Evolutionary conservation across 306 rosid genomes (phyloP), one percentile per base, ranked within the genome.

Genomic region (Hippophae rhamnoides): DNA sequence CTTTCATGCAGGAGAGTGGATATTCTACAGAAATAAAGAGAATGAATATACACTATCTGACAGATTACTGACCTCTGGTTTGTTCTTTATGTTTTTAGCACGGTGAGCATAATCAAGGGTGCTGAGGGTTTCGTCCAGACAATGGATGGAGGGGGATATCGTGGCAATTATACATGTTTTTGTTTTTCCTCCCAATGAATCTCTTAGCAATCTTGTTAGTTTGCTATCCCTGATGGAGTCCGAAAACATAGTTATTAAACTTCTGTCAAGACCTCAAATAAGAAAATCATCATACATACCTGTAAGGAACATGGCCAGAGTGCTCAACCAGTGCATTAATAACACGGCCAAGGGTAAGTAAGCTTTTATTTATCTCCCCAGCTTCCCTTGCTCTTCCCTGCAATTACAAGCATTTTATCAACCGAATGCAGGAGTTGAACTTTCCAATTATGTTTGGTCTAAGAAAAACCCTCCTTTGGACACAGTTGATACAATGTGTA

Each of bases 341-440:
- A 67, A 81, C 89, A 58, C 99, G 95, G 50, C 99, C 99, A 69
- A 93, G 99, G 43, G 99, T 93, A 47, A 93, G 95, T 62, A 93
- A 80, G 76, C 99, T 92, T 76, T 92, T 92, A 67, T 92, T 92
- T 64, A 92, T 92, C 88, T 92, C 99, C 62, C 99, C 99, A 43
- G 99, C 99, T 80, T 93, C 99, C 80, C 99, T 89, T 60, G 99
- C 99, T 82, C 99, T 81, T 47, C 99, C 90, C 99, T 93, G 95
- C 76, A 82, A 80, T 65, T 72, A 46, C 41, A 53, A 65, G 41
- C 69, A 69, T 67, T 31, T 13, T 57, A 47, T 56, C 14, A 60
- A 75, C 68, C 45, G 74, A 67, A 51, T 61, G 58, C 47, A 31
- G 52, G 66, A 56, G 9, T 10, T 47, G 26, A 60, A 61, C 41